Evolutionary conservation across 805 yeast species (phyloP), one percentile per base, ranked within the genome.

Genomic region (Ascoidea tarda): DNA sequence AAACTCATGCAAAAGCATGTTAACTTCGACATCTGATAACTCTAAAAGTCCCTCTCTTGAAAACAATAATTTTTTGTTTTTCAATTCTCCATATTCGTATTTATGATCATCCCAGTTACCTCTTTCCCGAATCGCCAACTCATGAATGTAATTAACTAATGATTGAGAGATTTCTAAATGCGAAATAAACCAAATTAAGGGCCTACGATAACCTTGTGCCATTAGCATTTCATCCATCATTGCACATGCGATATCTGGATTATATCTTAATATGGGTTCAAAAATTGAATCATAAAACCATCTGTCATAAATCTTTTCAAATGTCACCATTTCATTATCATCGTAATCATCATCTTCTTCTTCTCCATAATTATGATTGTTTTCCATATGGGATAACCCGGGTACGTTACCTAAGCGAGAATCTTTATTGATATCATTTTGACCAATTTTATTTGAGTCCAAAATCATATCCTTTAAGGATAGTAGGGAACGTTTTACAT

Each of bases 1-100:
- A 57, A 84, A 81, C 62, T 82, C 88, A 65, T 83, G 89, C 45
- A 85, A 63, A 12, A 85, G 60, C 87, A 83, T 81, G 57, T 77
- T 75, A 55, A 68, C 71, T 59, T 84, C 91, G 50, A 81, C 71
- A 8, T 74, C 78, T 14, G 84, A 76, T 44, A 84, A 64, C 5
- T 64, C 67, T 21, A 84, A 56, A 0, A 66, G 52, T 0, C 89
- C 90, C 57, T 70, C 68, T 60, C 91, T 71, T 6, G 86, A 77
- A 59, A 81, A 79, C 12, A 63, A 59, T 54, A 69, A 68, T 38
- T 14, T 38, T 38, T 38, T 38, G 14, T 38, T 38, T 38, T 38
- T 38, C 44, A 10, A 10, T 38, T 38, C 14, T 10, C 44, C 44
- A 38, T 38, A 38, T 2, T 38, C 44, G 4, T 32, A 16, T 50